Evolutionary conservation across 805 yeast genomes (phyloP), one percentile per base, ranked within the genome.

Genomic region (Monosporozyma unispora): DNA sequence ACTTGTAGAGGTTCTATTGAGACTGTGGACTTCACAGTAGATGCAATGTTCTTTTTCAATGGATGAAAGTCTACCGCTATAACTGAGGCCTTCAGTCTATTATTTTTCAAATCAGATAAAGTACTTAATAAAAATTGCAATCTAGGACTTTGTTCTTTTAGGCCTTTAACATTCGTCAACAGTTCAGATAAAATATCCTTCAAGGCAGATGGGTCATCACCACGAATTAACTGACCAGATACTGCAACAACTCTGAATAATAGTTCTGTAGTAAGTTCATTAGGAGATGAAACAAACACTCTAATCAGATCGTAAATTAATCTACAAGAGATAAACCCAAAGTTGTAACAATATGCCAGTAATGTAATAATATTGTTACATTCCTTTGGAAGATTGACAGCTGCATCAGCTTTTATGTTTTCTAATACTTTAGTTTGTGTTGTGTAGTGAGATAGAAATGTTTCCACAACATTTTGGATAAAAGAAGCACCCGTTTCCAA

Each of bases 401-500:
- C 53, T 9, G 55, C 58, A 11, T 50, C 48, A 48, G 52, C 42
- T 12, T 50, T 27, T 7, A 46, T 33, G 19, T 42, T 39, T 33
- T 38, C 46, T 25, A 46, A n/a, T 3, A 35, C 44, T 23, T 45
- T 38, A 39, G 39, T 52, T 49, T 59, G 59, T 9, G 40, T 46
- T 4, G 67, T 61, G 39, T 74, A 70, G 48, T 58, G 63, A 3
- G 58, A 58, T 35, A 83, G 81, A 57, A 86, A 80, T 49, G 72
- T 74, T 52, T 87, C 96, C n/a, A 90, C 85, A 49, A 86, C 62
- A 0, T 79, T 73, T 62, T 93, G 99, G 31, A 89, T 73, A 51
- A 89, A 83, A 56, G 72, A 77, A 0, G 97, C 99, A 52, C 96
- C 97, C 64, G 88, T 84, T 53, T 88, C 96, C 37, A 82, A 79